phyloP scores from a whole-genome alignment of 345 rosid species.

The Aegle marmelos region DNA sequence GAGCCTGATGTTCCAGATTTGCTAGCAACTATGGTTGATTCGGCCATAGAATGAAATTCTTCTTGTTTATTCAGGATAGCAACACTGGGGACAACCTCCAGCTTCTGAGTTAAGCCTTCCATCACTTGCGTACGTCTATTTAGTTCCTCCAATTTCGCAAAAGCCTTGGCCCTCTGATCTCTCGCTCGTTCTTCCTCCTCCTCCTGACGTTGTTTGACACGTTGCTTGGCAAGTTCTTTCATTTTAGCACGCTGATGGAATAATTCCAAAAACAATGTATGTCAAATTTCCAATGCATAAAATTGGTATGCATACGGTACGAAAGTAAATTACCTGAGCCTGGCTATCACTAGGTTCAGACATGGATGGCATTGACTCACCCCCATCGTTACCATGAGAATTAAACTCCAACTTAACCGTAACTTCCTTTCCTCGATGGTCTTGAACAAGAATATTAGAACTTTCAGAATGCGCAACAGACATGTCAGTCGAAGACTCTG shows the following conservation, averaged over 20 bases:
- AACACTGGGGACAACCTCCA: conserved; percentile 33
- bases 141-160: conserved; percentile 77
- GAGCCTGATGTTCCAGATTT: conserved; percentile 27
- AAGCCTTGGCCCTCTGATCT: conserved; percentile 89
- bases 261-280: conserved; percentile 18
- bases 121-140: conserved; percentile 59
- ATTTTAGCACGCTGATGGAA: conserved; percentile 63
- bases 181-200: conserved; percentile 92
- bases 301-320: conserved; percentile 12
- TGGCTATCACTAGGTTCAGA: conserved; percentile 50
- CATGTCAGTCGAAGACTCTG: conserved; percentile 30
- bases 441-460: conserved; percentile 33
- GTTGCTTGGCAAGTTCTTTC: conserved; percentile 74
- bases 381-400: conserved; percentile 38
- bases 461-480: conserved; percentile 36
- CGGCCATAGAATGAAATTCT: conserved; percentile 27
- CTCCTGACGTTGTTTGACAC: conserved; percentile 59
- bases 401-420: conserved; percentile 32
- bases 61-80: conserved; percentile 36
- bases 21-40: conserved; percentile 21
- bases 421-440: conserved; percentile 25
- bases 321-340: conserved; percentile 40
- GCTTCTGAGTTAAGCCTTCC: conserved; percentile 43
- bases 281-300: conserved; percentile 12
- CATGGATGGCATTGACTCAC: conserved; percentile 32